phyloP scores from a whole-genome alignment of 305 asterid genomes.

The Solanum hybrid region DNA sequence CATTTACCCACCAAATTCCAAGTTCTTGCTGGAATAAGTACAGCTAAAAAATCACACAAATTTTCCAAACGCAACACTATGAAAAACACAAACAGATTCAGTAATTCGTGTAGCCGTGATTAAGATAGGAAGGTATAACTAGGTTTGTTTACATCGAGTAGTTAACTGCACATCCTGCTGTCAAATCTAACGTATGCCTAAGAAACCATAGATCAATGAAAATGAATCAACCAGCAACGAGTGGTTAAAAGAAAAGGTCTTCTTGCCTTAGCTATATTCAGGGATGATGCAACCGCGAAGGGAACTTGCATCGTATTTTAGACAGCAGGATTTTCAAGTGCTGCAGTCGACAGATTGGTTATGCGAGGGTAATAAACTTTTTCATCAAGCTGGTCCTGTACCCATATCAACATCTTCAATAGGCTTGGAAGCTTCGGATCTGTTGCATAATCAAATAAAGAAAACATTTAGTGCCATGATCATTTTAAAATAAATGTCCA shows the following conservation, averaged over 20 bases:
- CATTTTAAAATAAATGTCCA: neutral
- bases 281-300: no score
- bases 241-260: neutral
- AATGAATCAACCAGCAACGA: neutral
- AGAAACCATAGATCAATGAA: neutral
- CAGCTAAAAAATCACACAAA: neutral
- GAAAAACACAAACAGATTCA: neutral
- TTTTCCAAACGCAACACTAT: neutral
- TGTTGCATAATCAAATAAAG: constrained; percentile 12
- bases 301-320: constrained; percentile 14
- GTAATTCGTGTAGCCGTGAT: neutral
- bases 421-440: constrained; percentile 91
- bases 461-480: no score
- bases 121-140: neutral
- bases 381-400: constrained; percentile 75
- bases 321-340: constrained; percentile 58
- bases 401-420: constrained; percentile 74
- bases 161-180: neutral
- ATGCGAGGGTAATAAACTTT: constrained; percentile 74
- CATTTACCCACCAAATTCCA: neutral
- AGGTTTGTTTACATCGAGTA: neutral
- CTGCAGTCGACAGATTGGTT: constrained; percentile 48
- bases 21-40: neutral
- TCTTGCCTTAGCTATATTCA: neutral
- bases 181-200: neutral